A percentile compares a stretch with the other conserved stretches of the same genome.
Evolutionary conservation across 352 stramenopile genomes (phyloP).

Genomic region (Phytopythium boreale): DNA sequence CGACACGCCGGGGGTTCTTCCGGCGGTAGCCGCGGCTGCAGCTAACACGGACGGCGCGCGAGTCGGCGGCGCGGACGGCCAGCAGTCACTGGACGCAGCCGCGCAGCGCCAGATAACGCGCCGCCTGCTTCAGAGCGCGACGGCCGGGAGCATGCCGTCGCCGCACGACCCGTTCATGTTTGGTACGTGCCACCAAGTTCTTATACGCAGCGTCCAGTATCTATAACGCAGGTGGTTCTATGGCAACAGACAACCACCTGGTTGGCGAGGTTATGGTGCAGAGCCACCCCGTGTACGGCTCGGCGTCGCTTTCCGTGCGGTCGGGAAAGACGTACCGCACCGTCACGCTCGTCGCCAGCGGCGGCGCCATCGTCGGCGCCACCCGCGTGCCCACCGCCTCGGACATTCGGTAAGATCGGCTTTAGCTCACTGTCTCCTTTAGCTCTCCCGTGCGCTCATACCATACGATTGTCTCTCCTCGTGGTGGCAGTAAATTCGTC

Average conservation of each 20-base stretch:
- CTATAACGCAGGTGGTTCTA: too few relatives aligned
- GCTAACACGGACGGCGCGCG: not conserved
- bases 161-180: constrained; percentile 43
- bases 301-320: constrained; percentile 47
- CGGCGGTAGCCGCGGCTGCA: not conserved
- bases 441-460: not conserved
- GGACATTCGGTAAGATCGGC: constrained; percentile 31
- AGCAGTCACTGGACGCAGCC: not conserved
- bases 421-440: not conserved
- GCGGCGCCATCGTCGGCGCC: constrained; percentile 31
- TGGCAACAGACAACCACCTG: constrained; percentile 56
- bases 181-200: constrained; percentile 10
- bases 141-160: constrained; percentile 21
- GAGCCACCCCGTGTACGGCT: constrained; percentile 54
- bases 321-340: constrained; percentile 46
- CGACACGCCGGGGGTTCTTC: not conserved
- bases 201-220: not conserved
- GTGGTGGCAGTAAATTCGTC: constrained; percentile 31
- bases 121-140: constrained; percentile 2
- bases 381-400: constrained; percentile 35
- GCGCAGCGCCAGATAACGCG: constrained; percentile 5
- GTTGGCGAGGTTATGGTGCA: constrained; percentile 49
- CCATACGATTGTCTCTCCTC: not conserved
- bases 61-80: not conserved
- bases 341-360: constrained; percentile 28